Evolutionary conservation across 2,329 filamentous ascomycete species (phyloP).

Genomic region (Penicillium brevicompactum): DNA sequence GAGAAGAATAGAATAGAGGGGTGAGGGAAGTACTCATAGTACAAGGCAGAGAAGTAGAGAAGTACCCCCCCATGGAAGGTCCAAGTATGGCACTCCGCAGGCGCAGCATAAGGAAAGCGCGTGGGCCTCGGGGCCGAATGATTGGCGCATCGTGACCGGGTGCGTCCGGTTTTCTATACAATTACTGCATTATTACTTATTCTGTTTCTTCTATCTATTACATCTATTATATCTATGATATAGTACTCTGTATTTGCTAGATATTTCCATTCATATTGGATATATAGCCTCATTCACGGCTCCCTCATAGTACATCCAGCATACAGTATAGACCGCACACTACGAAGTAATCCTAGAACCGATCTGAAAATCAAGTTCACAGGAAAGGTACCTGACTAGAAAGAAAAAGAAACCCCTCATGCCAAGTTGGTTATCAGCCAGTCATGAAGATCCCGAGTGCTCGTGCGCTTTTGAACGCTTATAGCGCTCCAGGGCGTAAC

Average conservation of each 20-base stretch:
- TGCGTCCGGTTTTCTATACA: constrained; percentile 17
- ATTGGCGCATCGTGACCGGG: constrained; percentile 28
- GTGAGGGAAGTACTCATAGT: constrained; percentile 8
- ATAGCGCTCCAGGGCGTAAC: constrained; percentile 14
- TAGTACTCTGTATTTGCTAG: no score
- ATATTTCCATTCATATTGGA: no score
- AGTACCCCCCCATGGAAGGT: constrained; percentile 15
- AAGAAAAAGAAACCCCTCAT: constrained; percentile 8
- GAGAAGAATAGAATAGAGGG: constrained; percentile 3
- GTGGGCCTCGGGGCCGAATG: constrained; percentile 19
- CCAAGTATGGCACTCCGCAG: constrained; percentile 23
- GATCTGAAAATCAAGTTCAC: constrained; percentile 3
- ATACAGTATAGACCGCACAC: background rate
- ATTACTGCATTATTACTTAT: constrained; percentile 3
- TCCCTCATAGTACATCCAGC: no score
- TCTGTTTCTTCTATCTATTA: no score
- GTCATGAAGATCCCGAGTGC: constrained; percentile 9
- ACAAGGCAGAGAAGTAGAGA: background rate
- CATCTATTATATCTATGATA: no score
- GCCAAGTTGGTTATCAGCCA: constrained; percentile 15
- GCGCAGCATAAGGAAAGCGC: constrained; percentile 18
- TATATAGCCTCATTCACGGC: no score
- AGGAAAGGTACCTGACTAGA: constrained; percentile 1
- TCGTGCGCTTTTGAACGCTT: constrained; percentile 15
- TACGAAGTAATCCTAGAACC: background rate